A percentile compares a stretch with the other conserved stretches of the same genome.
Conservation (phyloP, 2,329 filamentous ascomycete species). For the Hypoxylon sp. region DNA sequence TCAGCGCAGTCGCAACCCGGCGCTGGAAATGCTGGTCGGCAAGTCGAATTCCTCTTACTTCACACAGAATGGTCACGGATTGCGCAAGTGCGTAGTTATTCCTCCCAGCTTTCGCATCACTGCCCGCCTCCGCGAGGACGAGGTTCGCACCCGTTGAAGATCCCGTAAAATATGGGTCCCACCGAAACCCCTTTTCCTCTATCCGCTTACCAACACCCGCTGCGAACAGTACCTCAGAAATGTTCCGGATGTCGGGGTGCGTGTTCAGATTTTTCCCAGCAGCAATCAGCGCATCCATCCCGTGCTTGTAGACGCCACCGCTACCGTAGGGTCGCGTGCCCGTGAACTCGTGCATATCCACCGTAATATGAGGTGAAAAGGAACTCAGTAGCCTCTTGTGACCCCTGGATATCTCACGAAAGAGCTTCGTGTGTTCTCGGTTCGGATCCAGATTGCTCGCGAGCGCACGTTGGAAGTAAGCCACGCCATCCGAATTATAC, state of each 20-base stretch:
- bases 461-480: constrained; percentile 50
- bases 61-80: constrained; percentile 47
- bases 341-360: constrained; percentile 56
- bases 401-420: constrained; percentile 50
- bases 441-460: constrained; percentile 52
- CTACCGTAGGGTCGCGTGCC: constrained; percentile 45
- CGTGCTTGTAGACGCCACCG: constrained; percentile 51
- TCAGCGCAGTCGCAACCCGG: constrained; percentile 48
- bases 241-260: constrained; percentile 50
- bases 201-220: constrained; percentile 49
- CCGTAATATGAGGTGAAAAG: constrained; percentile 52
- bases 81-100: constrained; percentile 49
- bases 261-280: constrained; percentile 53
- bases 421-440: constrained; percentile 53
- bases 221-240: constrained; percentile 50
- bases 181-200: constrained; percentile 51
- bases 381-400: constrained; percentile 52
- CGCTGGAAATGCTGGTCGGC: constrained; percentile 52
- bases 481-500: constrained; percentile 51
- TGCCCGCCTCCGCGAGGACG: constrained; percentile 47
- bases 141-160: constrained; percentile 29
- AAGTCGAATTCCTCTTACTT: constrained; percentile 49
- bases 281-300: constrained; percentile 52
- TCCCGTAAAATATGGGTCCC: constrained; percentile 55
- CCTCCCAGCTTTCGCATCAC: constrained; percentile 48